Evolutionary conservation across 2,329 filamentous ascomycete species (phyloP).

Genomic region (Arthrinium puccinioides): DNA sequence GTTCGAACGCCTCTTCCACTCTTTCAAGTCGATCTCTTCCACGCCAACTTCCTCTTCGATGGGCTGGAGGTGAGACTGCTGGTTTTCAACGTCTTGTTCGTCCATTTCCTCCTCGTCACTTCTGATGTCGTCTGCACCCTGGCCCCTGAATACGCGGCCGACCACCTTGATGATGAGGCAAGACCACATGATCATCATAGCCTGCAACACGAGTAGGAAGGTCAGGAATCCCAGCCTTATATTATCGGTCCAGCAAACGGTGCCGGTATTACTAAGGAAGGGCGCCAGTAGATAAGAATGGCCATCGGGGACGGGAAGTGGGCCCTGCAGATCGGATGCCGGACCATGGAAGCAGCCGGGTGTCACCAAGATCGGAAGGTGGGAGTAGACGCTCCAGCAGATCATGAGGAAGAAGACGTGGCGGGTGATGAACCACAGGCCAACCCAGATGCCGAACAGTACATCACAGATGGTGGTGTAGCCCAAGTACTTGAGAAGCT

Average conservation of each 20-base stretch:
- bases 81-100: slow-evolving; percentile 34
- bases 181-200: slow-evolving; percentile 79
- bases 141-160: slow-evolving; percentile 66
- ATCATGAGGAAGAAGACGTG: slow-evolving; percentile 72
- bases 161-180: slow-evolving; percentile 77
- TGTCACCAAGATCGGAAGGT: slow-evolving; percentile 54
- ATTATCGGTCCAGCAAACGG: slow-evolving; percentile 69
- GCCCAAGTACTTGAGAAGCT: slow-evolving; percentile 83
- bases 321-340: slow-evolving; percentile 44
- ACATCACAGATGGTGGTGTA: slow-evolving; percentile 70
- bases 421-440: slow-evolving; percentile 73
- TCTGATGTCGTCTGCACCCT: slow-evolving; percentile 71
- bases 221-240: slow-evolving; percentile 71
- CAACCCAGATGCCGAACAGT: slow-evolving; percentile 75
- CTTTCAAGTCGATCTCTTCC: slow-evolving; percentile 58
- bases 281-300: slow-evolving; percentile 62
- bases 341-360: slow-evolving; percentile 66
- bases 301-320: slow-evolving; percentile 38
- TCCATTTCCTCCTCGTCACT: slow-evolving; percentile 77
- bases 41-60: slow-evolving; percentile 71
- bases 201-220: slow-evolving; percentile 70
- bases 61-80: slow-evolving; percentile 38
- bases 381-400: slow-evolving; percentile 70
- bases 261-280: slow-evolving; percentile 62
- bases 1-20: slow-evolving; percentile 47